phyloP scores from a whole-genome alignment of 257 asterid species.

The Catharanthus roseus region DNA sequence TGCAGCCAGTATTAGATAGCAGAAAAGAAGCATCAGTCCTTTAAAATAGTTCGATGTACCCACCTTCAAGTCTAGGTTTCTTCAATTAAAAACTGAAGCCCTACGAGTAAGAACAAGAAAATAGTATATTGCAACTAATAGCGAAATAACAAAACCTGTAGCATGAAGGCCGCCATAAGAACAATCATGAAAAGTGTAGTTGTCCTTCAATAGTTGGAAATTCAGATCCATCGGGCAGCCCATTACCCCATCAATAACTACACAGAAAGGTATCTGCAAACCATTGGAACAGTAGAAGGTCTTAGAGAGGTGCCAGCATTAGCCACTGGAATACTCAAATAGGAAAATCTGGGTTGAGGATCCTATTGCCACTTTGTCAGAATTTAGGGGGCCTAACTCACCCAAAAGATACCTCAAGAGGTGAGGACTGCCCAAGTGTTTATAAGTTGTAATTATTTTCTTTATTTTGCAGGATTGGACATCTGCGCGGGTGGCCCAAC shows the following conservation, averaged over 20 bases:
- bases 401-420: too few relatives aligned
- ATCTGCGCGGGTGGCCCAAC: too few relatives aligned
- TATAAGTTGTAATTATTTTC: too few relatives aligned
- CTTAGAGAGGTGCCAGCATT: not conserved
- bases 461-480: too few relatives aligned
- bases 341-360: slow-evolving; percentile 79
- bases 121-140: not conserved
- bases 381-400: too few relatives aligned
- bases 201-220: slow-evolving; percentile 70
- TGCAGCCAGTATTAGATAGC: slow-evolving; percentile 84
- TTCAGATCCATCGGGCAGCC: slow-evolving; percentile 71
- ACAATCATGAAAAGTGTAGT: slow-evolving; percentile 72
- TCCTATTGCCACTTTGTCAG: slow-evolving; percentile 81
- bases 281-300: slow-evolving; percentile 11
- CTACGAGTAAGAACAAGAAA: not conserved
- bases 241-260: slow-evolving; percentile 74
- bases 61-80: slow-evolving; percentile 43
- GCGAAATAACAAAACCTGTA: slow-evolving; percentile 43
- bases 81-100: not conserved
- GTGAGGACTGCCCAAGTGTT: too few relatives aligned
- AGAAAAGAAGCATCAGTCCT: slow-evolving; percentile 81
- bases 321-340: slow-evolving; percentile 38
- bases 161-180: slow-evolving; percentile 71
- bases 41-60: slow-evolving; percentile 88
- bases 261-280: slow-evolving; percentile 65